A percentile compares a stretch with the other conserved stretches of the same genome.
These are phyloP conservation scores for Raffaelea ambrosiae DNA, from an alignment of 2,329 filamentous ascomycete genomes.

Conservation along the genomic window DNA sequence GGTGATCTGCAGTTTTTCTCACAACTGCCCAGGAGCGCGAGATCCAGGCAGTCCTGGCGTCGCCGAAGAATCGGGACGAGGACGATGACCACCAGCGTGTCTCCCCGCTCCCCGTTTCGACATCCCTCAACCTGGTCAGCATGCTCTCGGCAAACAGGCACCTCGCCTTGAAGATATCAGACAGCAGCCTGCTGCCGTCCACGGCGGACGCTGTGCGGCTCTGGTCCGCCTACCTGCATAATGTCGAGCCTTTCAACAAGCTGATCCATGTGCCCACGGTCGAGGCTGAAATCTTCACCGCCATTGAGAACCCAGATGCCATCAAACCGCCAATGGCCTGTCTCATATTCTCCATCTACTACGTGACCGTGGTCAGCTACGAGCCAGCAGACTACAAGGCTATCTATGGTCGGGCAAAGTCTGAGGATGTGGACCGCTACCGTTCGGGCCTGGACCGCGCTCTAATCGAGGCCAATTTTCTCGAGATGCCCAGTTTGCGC, in stretches of 20 bases:
- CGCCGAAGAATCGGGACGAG: constrained; percentile 3
- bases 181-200: constrained; percentile 8
- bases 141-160: constrained; percentile 1
- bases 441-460: constrained; percentile 12
- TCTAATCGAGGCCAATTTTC: constrained; percentile 13
- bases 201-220: constrained; percentile 11
- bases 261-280: constrained; percentile 15
- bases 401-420: constrained; percentile 12
- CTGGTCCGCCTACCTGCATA: constrained; percentile 13
- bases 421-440: constrained; percentile 8
- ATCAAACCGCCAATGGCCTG: constrained; percentile 5
- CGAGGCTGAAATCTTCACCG: constrained; percentile 13
- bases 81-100: not conserved
- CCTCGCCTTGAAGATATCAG: not conserved
- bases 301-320: constrained; percentile 9
- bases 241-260: constrained; percentile 14
- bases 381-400: constrained; percentile 9
- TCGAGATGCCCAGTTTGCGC: constrained; percentile 13
- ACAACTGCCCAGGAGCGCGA: constrained; percentile 12
- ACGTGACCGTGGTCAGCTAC: constrained; percentile 10
- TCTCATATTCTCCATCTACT: constrained; percentile 15
- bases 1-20: no score
- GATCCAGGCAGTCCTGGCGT: constrained; percentile 11
- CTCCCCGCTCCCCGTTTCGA: not conserved
- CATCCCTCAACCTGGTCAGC: constrained; percentile 9